Base-by-base conservation (phyloP, 495 filamentous ascomycete genomes). In the Extremus antarcticus region DNA sequence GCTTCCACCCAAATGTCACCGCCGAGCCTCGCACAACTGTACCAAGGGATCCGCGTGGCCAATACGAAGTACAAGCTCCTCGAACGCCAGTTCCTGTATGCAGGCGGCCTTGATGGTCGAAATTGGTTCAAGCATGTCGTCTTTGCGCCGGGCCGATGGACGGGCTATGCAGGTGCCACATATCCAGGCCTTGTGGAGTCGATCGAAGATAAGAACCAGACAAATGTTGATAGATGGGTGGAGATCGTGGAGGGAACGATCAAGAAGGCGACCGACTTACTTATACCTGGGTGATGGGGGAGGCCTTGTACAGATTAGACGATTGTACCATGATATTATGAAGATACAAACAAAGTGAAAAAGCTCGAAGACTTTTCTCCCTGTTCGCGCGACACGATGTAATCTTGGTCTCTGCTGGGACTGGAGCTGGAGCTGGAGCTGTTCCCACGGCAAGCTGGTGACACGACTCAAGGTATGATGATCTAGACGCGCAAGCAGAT, bases 111-210 rank as follows among this genome's bases (percentile, higher is more conserved):
- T 32, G 81, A 84, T 57, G 74, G 75, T 3, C 71, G 81, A 47
- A 66, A 59, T 38, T 83, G 81, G 80, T 85, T 78, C 69, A 85
- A 85, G 65, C 81, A 84, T 53, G 76, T 83, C n/a, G 80, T 85
- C 23, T 85, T 84, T 66, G 82, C 81, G 4, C 80, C 82, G n/a
- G 82, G 89, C 0, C 62, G 88, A 40, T 95, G 88, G 88, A 94
- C 88, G 0, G 89, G 89, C 7, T 95, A 95, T 69, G 73, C 88
- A 0, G 89, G 88, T 1, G 85, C 78, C 32, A 84, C 79, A 11
- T 85, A 78, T 60, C 81, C 81, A 2, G 78, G 80, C 11, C 54
- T 85, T 21, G 74, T 81, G 10, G 81, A 85, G 68, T 76, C 75
- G 50, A 68, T 85, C 48, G 78, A 82, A 13, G 74, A 69, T 25